Conservation (phyloP, 2,329 filamentous ascomycete genomes). For the Aciculosporium take region DNA sequence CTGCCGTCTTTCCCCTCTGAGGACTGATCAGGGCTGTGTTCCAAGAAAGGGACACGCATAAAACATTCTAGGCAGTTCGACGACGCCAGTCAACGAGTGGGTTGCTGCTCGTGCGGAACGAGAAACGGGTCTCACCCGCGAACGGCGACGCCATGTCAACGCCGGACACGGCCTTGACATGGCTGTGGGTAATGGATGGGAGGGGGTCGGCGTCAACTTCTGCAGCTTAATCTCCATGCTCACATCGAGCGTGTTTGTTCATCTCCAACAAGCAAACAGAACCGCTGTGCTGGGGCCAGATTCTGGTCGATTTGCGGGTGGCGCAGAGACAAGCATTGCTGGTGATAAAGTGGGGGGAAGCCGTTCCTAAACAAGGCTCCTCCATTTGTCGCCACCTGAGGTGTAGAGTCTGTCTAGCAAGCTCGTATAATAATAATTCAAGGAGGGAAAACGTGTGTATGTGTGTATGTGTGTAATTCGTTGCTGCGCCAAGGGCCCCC, state of each 20-base stretch:
- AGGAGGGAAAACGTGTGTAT: no score
- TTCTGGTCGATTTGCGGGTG: not conserved
- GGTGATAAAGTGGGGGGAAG: not conserved
- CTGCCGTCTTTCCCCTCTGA: not conserved
- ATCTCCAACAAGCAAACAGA: slow-evolving; percentile 1
- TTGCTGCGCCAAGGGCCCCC: slow-evolving; percentile 1
- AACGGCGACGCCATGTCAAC: not conserved
- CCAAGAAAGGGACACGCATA: not conserved
- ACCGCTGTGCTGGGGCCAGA: not conserved
- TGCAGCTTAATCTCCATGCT: no score
- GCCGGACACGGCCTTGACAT: no score
- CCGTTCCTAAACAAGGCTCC: not conserved
- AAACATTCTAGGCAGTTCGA: not conserved
- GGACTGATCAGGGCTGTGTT: slow-evolving; percentile 2
- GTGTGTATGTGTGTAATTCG: not conserved
- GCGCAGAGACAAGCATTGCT: not conserved
- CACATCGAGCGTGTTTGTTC: not conserved
- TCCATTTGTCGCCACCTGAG: not conserved
- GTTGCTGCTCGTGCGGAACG: not conserved
- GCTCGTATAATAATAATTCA: no score
- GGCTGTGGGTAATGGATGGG: no score
- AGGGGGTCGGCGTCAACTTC: not conserved
- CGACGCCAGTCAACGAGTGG: not conserved
- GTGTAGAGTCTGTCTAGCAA: no score
- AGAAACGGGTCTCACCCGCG: not conserved